These are phyloP conservation scores for Spathaspora passalidarum DNA, from an alignment of 805 yeast genomes.

Conservation along the genomic window DNA sequence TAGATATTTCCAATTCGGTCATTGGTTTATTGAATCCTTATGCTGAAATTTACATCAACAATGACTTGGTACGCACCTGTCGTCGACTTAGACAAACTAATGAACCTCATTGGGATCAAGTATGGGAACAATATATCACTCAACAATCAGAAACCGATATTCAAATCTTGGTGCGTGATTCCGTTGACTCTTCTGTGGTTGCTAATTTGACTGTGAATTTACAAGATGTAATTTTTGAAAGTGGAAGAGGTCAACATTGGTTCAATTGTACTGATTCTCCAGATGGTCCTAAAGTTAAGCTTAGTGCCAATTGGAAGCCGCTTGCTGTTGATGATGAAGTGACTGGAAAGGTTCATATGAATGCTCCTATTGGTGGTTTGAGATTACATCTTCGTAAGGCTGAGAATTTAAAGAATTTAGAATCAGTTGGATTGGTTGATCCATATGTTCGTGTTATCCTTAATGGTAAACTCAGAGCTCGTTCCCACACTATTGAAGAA, in stretches of 20 bases:
- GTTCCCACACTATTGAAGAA: slow-evolving; percentile 52
- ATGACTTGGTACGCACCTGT: slow-evolving; percentile 50
- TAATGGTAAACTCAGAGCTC: slow-evolving; percentile 56
- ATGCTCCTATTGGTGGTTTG: slow-evolving; percentile 66
- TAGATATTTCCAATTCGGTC: slow-evolving; percentile 52
- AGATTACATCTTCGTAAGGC: slow-evolving; percentile 59
- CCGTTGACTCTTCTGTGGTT: slow-evolving; percentile 51
- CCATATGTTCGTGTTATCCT: slow-evolving; percentile 64
- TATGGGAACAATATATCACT: slow-evolving; percentile 58
- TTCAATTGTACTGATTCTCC: slow-evolving; percentile 50
- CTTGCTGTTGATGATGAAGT: slow-evolving; percentile 50
- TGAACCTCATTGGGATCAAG: slow-evolving; percentile 70
- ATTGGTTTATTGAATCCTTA: slow-evolving; percentile 58
- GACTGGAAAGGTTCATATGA: slow-evolving; percentile 40
- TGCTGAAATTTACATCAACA: slow-evolving; percentile 63
- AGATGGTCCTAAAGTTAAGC: slow-evolving; percentile 37
- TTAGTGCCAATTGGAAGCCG: slow-evolving; percentile 70
- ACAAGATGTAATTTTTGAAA: slow-evolving; percentile 52
- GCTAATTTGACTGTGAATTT: slow-evolving; percentile 52
- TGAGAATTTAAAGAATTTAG: slow-evolving; percentile 50
- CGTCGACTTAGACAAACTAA: slow-evolving; percentile 65
- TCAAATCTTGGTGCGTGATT: slow-evolving; percentile 59
- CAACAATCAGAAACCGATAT: slow-evolving; percentile 56
- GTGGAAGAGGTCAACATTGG: slow-evolving; percentile 48
- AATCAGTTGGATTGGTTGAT: slow-evolving; percentile 70